Evolutionary conservation across 1,284 basidiomycete genomes (phyloP).

Genomic region (Megacollybia platyphylla): DNA sequence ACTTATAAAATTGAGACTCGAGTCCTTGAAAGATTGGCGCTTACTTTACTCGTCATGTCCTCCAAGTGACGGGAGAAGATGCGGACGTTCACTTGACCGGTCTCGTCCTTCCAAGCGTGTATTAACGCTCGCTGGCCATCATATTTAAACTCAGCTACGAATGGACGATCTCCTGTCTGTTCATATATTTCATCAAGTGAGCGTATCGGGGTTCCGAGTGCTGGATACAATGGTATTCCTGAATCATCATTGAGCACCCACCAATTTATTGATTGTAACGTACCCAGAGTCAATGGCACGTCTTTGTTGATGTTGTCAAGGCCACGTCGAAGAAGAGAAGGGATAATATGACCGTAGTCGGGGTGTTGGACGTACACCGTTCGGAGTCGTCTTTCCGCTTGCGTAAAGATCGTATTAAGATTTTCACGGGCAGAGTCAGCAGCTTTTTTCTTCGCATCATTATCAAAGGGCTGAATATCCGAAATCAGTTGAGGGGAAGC

Average conservation of each 20-base stretch:
- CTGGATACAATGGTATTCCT: conserved; percentile 63
- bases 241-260: conserved; percentile 4
- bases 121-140: conserved; percentile 86
- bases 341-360: conserved; percentile 72
- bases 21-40: conserved; percentile 7
- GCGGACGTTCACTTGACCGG: conserved; percentile 36
- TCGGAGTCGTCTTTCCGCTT: conserved; percentile 56
- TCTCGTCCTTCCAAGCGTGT: conserved; percentile 43
- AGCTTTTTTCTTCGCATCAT: conserved; percentile 29
- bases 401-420: conserved; percentile 31
- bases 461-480: conserved; percentile 20
- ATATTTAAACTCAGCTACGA: conserved; percentile 76
- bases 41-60: conserved; percentile 81
- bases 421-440: conserved; percentile 29
- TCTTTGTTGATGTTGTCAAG: conserved; percentile 47
- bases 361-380: conserved; percentile 82
- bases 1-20: conserved; percentile 33
- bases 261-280: conserved; percentile 11
- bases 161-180: conserved; percentile 53
- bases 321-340: conserved; percentile 50
- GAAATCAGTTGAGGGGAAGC: conserved; percentile 23
- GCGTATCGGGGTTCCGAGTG: conserved; percentile 75
- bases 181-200: conserved; percentile 78
- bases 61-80: conserved; percentile 87
- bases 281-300: conserved; percentile 70